Percentiles rank a stretch among this genome's conserved stretches.
These are phyloP conservation scores for Pyrenopolyporus hunteri DNA, from an alignment of 495 filamentous ascomycete species.

Conservation along the genomic window DNA sequence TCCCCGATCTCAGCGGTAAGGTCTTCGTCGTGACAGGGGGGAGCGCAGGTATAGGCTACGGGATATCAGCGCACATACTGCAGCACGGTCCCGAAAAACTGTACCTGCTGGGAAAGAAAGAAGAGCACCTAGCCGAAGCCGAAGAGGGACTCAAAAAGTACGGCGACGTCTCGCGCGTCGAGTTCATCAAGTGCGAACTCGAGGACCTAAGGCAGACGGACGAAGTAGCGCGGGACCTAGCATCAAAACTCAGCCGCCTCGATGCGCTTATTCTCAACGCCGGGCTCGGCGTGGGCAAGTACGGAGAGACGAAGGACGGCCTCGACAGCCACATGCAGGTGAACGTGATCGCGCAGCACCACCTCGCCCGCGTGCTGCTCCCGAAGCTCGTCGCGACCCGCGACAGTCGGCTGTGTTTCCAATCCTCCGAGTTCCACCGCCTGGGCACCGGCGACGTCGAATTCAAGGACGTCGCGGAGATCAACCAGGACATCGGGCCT, in stretches of 20 bases:
- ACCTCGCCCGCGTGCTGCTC: slow-evolving; percentile 48
- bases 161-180: slow-evolving; percentile 47
- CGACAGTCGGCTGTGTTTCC: slow-evolving; percentile 41
- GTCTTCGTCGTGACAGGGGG: slow-evolving; percentile 56
- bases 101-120: slow-evolving; percentile 55
- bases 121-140: slow-evolving; percentile 51
- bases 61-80: slow-evolving; percentile 58
- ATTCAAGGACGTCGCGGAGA: slow-evolving; percentile 58
- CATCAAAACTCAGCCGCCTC: slow-evolving; percentile 43
- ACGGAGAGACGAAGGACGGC: slow-evolving; percentile 42
- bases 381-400: slow-evolving; percentile 44
- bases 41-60: slow-evolving; percentile 51
- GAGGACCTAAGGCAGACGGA: slow-evolving; percentile 49
- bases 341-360: slow-evolving; percentile 49
- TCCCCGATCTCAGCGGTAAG: slow-evolving; percentile 36
- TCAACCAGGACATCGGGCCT: slow-evolving; percentile 61
- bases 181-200: slow-evolving; percentile 53
- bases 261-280: slow-evolving; percentile 52
- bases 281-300: slow-evolving; percentile 48
- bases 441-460: slow-evolving; percentile 48
- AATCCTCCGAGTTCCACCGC: slow-evolving; percentile 63
- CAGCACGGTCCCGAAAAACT: slow-evolving; percentile 56
- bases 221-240: slow-evolving; percentile 46
- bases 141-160: slow-evolving; percentile 48
- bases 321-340: slow-evolving; percentile 51